A percentile compares a stretch with the other conserved stretches of the same genome.
phyloP scores from a whole-genome alignment of 495 filamentous ascomycete species.

The Eremomyces bilateralis region DNA sequence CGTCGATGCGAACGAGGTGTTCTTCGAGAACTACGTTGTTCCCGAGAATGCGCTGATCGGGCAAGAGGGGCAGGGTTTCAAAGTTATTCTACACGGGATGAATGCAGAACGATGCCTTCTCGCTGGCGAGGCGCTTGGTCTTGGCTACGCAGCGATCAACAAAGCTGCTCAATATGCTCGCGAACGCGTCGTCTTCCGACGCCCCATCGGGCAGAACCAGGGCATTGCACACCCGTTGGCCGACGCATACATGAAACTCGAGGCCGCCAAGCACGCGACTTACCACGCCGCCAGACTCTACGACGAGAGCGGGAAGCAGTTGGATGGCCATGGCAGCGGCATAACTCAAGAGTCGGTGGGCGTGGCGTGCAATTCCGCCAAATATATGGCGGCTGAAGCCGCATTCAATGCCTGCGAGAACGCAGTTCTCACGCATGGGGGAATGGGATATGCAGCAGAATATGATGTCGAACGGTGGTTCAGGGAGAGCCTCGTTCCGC shows the following conservation, averaged over 20 bases:
- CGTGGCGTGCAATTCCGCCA: constrained; percentile 15
- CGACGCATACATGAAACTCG: constrained; percentile 12
- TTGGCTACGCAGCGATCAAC: constrained; percentile 14
- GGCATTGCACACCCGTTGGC: constrained; percentile 13
- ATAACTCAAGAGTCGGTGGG: no score
- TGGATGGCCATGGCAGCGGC: no score
- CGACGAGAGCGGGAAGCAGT: constrained; percentile 14
- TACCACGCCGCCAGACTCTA: constrained; percentile 16
- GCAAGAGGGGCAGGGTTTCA: constrained; percentile 13
- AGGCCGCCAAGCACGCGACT: constrained; percentile 11
- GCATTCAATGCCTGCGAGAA: constrained; percentile 14
- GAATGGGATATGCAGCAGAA: constrained; percentile 16
- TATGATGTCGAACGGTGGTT: constrained; percentile 16
- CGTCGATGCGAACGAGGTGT: constrained; percentile 14
- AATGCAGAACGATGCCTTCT: constrained; percentile 15
- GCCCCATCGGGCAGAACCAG: constrained; percentile 15
- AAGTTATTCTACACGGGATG: constrained; percentile 16
- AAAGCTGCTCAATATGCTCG: constrained; percentile 11
- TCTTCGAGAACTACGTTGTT: constrained; percentile 14
- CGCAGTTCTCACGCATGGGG: constrained; percentile 12
- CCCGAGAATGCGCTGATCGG: constrained; percentile 11
- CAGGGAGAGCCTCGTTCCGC: constrained; percentile 13
- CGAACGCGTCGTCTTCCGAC: constrained; percentile 14
- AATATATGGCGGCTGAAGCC: constrained; percentile 13
- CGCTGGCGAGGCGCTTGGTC: constrained; percentile 12